Percentiles rank a stretch among this genome's conserved stretches.
These are phyloP conservation scores for Scedosporium dehoogii DNA, from an alignment of 2,329 filamentous ascomycete genomes.

Conservation along the genomic window DNA sequence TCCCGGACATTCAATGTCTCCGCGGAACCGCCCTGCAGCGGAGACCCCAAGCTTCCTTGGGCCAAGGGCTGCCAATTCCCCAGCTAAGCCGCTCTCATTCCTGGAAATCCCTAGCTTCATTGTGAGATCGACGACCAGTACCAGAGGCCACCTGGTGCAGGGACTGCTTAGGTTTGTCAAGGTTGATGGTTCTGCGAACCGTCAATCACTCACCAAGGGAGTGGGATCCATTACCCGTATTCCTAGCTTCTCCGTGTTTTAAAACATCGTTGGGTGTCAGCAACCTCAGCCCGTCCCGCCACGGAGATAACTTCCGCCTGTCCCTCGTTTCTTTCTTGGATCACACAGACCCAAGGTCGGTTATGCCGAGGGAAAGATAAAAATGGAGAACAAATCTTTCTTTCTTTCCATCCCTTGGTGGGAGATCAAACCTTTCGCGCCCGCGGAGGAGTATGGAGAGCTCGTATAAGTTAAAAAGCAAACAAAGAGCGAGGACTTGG, in stretches of 20 bases:
- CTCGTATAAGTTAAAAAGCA: too few species aligned
- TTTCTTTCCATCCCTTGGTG: too few species aligned
- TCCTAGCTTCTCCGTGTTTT: neutral
- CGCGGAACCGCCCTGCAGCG: neutral
- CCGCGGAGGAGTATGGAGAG: too few species aligned
- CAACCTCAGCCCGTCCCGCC: neutral
- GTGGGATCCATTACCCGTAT: neutral
- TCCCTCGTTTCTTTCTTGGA: neutral
- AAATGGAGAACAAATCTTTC: too few species aligned
- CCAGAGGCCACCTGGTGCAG: neutral
- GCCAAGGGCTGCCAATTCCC: neutral
- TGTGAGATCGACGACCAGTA: neutral
- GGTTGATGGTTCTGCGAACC: neutral
- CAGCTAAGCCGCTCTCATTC: neutral
- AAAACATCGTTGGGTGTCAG: neutral
- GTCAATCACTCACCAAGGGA: neutral
- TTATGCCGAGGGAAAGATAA: neutral
- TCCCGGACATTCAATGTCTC: neutral
- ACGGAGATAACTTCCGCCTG: neutral
- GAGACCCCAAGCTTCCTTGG: neutral
- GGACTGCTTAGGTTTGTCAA: neutral
- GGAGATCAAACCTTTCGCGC: too few species aligned
- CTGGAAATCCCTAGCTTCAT: neutral
- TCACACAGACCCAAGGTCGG: neutral
- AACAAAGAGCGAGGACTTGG: too few species aligned